phyloP scores from a whole-genome alignment of 495 filamentous ascomycete species.

The Umbilicaria muhlenbergii region DNA sequence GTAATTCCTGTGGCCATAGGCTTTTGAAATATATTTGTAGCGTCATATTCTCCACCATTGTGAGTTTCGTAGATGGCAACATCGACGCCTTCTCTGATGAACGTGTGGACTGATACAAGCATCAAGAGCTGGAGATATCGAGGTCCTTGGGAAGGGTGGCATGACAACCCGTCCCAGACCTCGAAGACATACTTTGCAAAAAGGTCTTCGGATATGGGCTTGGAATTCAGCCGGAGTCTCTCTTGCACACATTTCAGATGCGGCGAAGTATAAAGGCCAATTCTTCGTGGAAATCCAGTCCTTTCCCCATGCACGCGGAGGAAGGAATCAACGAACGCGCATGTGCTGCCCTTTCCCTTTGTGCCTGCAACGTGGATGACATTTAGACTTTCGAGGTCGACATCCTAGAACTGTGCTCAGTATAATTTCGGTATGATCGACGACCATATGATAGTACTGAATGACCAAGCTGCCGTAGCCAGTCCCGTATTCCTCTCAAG shows the following conservation, averaged over 20 bases:
- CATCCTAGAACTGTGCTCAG: slow-evolving; percentile 9
- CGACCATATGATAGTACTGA: slow-evolving; percentile 6
- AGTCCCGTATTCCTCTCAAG: slow-evolving; percentile 12
- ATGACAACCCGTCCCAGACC: slow-evolving; percentile 41
- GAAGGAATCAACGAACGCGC: slow-evolving; percentile 27
- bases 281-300: slow-evolving; percentile 23
- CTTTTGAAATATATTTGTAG: slow-evolving; percentile 58
- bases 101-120: slow-evolving; percentile 62
- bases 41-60: slow-evolving; percentile 73
- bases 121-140: slow-evolving; percentile 50
- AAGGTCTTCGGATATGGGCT: slow-evolving; percentile 28
- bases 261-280: slow-evolving; percentile 54
- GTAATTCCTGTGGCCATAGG: slow-evolving; percentile 57
- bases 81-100: slow-evolving; percentile 52
- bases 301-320: slow-evolving; percentile 17
- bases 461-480: slow-evolving; percentile 18
- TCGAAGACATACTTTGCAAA: slow-evolving; percentile 53
- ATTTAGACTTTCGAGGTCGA: slow-evolving; percentile 20
- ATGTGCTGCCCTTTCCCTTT: slow-evolving; percentile 37
- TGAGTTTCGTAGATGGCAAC: slow-evolving; percentile 75
- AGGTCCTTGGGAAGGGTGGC: slow-evolving; percentile 26
- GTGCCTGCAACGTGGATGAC: slow-evolving; percentile 34
- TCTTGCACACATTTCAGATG: slow-evolving; percentile 46
- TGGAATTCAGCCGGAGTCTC: slow-evolving; percentile 44
- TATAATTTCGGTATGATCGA: slow-evolving; percentile 10